Base-by-base conservation (phyloP, 768 basidiomycete genomes). In the Mycena metata region DNA sequence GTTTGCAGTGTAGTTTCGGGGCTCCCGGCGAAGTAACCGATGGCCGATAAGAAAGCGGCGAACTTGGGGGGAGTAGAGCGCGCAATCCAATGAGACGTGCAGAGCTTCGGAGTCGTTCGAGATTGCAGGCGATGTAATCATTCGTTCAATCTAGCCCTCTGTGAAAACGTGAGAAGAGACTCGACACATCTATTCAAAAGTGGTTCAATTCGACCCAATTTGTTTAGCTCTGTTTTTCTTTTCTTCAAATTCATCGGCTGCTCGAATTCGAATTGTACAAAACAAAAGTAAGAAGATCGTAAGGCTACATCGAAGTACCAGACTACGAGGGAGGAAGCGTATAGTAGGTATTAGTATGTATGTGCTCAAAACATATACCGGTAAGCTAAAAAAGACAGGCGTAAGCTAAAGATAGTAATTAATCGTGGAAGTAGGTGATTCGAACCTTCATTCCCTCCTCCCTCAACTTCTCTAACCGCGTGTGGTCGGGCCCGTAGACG, bases 391-490 rank as follows among this genome's bases (percentile, higher is more conserved):
- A 69, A 60, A 33, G 47, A 64, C 30, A 47, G 26, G 50, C 63
- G n/a, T 55, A 47, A 63, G 47, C 30, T 62, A 71, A 60, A 56
- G 46, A 36, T 50, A 43, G 50, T 9, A 50, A 49, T 61, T 62
- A 72, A 62, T 68, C 64, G 56, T 55, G 62, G 30, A 62, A 72
- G 45, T 69, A 72, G 50, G 41, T 59, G 35, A 70, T 51, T 36
- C 75, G 65, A 42, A 80, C 69, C 67, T 78, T 75, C 65, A 81
- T 74, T 39, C 80, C 81, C 66, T 80, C 79, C 39, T 72, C 76
- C 64, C 77, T 72, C 39, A 82, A 72, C 61, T 75, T 74, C 57
- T 74, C 72, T 39, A 82, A 67, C 43, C 77, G 72, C 58, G 69
- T 67, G 58, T 74, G 64, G 73, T 80, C 79, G 33, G 74, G 74